A percentile compares a stretch with the other conserved stretches of the same genome.
These are phyloP conservation scores for Trifolium subterraneum DNA, from an alignment of 306 rosid species.

Conservation along the genomic window DNA sequence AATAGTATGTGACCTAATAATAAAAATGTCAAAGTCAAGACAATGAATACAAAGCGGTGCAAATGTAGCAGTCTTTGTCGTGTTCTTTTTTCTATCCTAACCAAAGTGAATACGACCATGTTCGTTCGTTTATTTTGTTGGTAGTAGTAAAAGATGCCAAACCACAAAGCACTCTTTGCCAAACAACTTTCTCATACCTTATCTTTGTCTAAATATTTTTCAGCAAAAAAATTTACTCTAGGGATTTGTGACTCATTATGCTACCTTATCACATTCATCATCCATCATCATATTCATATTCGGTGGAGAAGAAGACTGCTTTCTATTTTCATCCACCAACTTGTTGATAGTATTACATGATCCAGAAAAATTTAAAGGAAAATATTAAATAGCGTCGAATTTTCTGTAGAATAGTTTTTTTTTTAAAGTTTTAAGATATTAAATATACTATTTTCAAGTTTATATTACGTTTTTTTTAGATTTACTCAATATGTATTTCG, in stretches of 20 bases:
- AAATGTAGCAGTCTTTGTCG: conserved; percentile 45
- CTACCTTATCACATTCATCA: conserved; percentile 5
- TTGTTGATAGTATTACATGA: too few species aligned
- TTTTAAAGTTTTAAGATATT: too few species aligned
- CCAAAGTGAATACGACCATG: conserved; percentile 5
- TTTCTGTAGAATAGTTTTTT: too few species aligned
- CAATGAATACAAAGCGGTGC: conserved; percentile 30
- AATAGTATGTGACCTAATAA: too few species aligned
- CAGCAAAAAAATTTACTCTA: conserved; percentile 29
- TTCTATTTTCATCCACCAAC: background rate
- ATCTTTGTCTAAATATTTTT: conserved; percentile 43
- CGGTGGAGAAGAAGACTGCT: conserved; percentile 4
- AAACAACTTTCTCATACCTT: conserved; percentile 50
- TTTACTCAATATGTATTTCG: too few species aligned
- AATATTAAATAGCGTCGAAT: too few species aligned
- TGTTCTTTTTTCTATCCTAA: conserved; percentile 16
- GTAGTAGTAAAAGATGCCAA: conserved; percentile 45
- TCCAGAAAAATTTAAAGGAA: too few species aligned
- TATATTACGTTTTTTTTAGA: too few species aligned
- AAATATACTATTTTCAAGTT: too few species aligned
- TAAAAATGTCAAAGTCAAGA: conserved; percentile 39
- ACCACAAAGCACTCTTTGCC: conserved; percentile 45
- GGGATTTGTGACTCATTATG: conserved; percentile 46
- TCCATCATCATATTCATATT: background rate
- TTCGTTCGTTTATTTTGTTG: background rate